Percentiles rank a stretch among this genome's conserved stretches.
These are phyloP conservation scores for maize (Zea mays) DNA, from an alignment of 176 grass and related monocot species.

Conservation along the genomic window Zm-B73-REFERENCE-NAM-5.0 NC_050101.1:74347501-74348000, in stretches of 20 bases:
- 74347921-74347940: background rate
- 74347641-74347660: too few relatives aligned
- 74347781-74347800: rapidly evolving
- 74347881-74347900: background rate
- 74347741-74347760: constrained; percentile 13
- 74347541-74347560: constrained; percentile 59
- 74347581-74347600: background rate
- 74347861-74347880: constrained; percentile 31
- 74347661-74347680: background rate
- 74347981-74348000: too few relatives aligned
- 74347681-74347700: too few relatives aligned
- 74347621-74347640: background rate
- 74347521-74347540: constrained; percentile 49
- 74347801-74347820: background rate
- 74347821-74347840: constrained; percentile 16
- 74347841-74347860: constrained; percentile 45
- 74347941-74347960: background rate
- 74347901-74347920: background rate
- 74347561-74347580: constrained; percentile 77
- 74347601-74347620: constrained; percentile 5
- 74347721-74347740: background rate
- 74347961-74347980: too few relatives aligned
- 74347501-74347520: constrained; percentile 74
- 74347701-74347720: constrained; percentile 52
- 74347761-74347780: constrained; percentile 55